Evolutionary conservation across 192 early-diverging fungal genomes (phyloP), one percentile per base, ranked within the genome.

Genomic region (Entomortierella beljakovae): DNA sequence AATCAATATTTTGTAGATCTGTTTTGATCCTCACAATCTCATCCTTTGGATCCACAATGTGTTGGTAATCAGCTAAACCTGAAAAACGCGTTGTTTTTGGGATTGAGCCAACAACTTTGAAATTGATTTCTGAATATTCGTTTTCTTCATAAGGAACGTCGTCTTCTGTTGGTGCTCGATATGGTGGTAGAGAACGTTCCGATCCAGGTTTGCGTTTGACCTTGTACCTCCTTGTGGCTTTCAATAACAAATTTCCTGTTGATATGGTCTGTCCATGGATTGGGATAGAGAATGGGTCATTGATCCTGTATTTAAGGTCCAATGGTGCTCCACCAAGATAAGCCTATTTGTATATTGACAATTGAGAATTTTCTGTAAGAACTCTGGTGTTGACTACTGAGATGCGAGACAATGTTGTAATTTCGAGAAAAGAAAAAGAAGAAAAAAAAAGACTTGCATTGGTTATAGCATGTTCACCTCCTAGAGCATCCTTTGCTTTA

Each of bases 31-130:
- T 46, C 25, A 57, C 42, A 29, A 79, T 35, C 42, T 61, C 59
- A 18, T 79, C 75, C 31, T 40, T 69, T 9, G 75, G 75, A 37
- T 79, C 75, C 6, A 79, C 68, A 15, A 79, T 64, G 35, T 65
- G 61, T 56, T 79, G 75, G 32, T 64, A 79, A 20, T 79, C 75
- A 1, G 75, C 75, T 1, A 79, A 51, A 18, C 75, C 75, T n/a
- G 61, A 32, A 26, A 79, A 79, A 2, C 75, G 67, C 3, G 31
- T 32, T 1, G 75, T 79, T 57, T 64, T 69, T 16, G 75, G 52
- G 35, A 79, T 70, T 13, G 25, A 18, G 2, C 75, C 75, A 1
- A 70, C 33, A 32, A 70, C 64, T 48, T 79, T 68, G 25, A 59
- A 65, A 25, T 46, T 25, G 18, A n/a, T 53, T 29, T 70, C 66